Evolutionary conservation across 139 green algal genomes (phyloP).

Genomic region (Limnomonas spitsbergensis): DNA sequence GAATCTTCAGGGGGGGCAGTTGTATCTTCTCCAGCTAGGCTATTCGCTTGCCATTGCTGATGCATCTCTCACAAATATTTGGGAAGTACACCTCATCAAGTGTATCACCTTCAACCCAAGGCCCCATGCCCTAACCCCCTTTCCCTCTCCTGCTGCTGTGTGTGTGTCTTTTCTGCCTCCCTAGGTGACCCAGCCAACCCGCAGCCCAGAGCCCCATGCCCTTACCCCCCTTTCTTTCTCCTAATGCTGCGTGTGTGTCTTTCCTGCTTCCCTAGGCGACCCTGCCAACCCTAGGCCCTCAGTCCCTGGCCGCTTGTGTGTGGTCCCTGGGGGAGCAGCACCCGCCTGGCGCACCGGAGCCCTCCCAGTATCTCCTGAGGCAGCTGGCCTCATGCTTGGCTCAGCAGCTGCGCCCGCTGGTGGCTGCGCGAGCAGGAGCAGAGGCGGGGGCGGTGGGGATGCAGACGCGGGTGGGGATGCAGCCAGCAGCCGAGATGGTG

Average conservation of each 20-base stretch:
- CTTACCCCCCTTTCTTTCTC: no score
- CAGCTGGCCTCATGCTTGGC: background rate
- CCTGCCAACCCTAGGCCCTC: background rate
- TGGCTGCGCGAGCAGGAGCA: background rate
- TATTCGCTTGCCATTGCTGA: background rate
- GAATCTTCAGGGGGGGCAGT: no score
- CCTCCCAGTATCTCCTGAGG: background rate
- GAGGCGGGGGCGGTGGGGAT: background rate
- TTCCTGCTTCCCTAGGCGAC: no score
- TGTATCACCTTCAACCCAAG: background rate
- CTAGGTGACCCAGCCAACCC: no score
- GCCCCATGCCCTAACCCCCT: no score
- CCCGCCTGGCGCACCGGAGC: background rate
- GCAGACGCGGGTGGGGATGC: no score
- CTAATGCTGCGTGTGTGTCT: no score
- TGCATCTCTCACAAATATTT: background rate
- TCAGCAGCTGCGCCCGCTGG: background rate
- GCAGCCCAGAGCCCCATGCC: no score
- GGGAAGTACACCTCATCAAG: background rate
- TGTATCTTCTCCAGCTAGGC: no score
- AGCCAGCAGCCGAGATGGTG: no score
- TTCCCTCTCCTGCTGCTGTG: no score
- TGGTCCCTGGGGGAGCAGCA: conserved; percentile 9
- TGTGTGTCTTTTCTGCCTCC: no score
- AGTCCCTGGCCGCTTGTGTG: background rate